phyloP scores from a whole-genome alignment of 345 rosid species.

The Eucalyptus shirleyi region DNA sequence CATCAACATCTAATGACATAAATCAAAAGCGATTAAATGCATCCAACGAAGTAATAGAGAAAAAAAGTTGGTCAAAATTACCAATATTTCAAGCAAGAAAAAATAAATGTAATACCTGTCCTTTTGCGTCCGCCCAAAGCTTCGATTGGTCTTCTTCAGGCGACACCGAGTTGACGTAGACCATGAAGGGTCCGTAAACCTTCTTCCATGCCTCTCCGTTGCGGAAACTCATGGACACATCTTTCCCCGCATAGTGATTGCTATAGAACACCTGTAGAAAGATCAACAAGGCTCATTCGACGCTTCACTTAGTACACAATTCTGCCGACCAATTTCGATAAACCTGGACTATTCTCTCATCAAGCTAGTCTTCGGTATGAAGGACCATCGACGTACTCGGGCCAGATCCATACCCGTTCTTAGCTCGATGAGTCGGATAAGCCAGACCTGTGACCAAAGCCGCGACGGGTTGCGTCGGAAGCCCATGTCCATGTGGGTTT shows the following conservation, averaged over 20 bases:
- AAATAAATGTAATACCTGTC: constrained; percentile 2
- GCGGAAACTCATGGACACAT: neutral
- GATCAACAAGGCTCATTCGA: neutral
- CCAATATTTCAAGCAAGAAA: neutral
- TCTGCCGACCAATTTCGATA: neutral
- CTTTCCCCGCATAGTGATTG: constrained; percentile 21
- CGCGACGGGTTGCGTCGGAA: neutral
- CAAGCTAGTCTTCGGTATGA: neutral
- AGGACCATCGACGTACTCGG: neutral
- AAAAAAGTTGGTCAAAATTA: neutral
- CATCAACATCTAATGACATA: neutral
- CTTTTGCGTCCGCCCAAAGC: constrained; percentile 28
- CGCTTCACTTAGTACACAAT: neutral
- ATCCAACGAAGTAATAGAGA: no score
- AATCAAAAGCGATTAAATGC: neutral
- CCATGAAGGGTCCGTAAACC: constrained; percentile 24
- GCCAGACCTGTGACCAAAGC: neutral
- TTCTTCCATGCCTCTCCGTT: constrained; percentile 29
- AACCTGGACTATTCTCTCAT: neutral
- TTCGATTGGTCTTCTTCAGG: neutral
- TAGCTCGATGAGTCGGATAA: neutral
- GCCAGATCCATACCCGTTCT: neutral
- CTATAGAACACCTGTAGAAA: constrained; percentile 20
- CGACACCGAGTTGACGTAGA: constrained; percentile 14
- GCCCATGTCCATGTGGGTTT: neutral